Base-by-base conservation (phyloP, 176 grass and related monocot species). In the Typha latifolia region DNA sequence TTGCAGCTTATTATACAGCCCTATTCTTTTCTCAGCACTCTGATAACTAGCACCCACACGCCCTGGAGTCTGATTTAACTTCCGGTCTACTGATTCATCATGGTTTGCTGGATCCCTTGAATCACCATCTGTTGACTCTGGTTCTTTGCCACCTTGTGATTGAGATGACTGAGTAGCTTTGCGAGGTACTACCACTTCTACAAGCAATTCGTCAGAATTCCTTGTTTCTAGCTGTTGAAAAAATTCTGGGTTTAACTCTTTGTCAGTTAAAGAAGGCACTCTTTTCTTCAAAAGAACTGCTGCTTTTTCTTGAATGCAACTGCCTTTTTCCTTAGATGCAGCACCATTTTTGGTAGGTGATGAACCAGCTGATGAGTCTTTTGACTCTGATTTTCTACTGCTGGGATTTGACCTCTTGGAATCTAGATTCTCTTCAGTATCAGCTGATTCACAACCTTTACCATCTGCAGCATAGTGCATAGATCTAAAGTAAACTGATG, bases 221-320 rank as follows among this genome's bases (percentile, higher is more conserved):
- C 85, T 93, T 16, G 89, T 81, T 71, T 99, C 94, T 61, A 99
- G 86, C 34, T 90, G 93, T 76, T 93, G 94, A 66, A 99, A 99
- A 61, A 99, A 99, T 5, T 93, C 94, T 62, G 89, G 81, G 56
- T 99, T 99, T 47, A 99, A 49, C 57, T 87, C 94, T 71, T 89
- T 96, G 51, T 96, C 87, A 26, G 62, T 91, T 63, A 88, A 67
- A 37, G 82, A 75, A n/a, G 89, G 68, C 21, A 56, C 76, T 72
- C 74, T 99, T 87, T 82, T 99, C 83, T 84, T 99, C 34, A 99
- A 80, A n/a, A 99, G 67, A 57, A 83, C 75, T 18, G 86, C 80
- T 57, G 89, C 94, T 63, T 93, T 99, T 83, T 99, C 94, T 49
- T 69, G 66, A 51, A 99, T 92, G 64, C 65, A 81, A 64, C 20